These are phyloP conservation scores for Boletellus dicymbophilus DNA, from an alignment of 1,284 basidiomycete species.

Conservation along the genomic window DNA sequence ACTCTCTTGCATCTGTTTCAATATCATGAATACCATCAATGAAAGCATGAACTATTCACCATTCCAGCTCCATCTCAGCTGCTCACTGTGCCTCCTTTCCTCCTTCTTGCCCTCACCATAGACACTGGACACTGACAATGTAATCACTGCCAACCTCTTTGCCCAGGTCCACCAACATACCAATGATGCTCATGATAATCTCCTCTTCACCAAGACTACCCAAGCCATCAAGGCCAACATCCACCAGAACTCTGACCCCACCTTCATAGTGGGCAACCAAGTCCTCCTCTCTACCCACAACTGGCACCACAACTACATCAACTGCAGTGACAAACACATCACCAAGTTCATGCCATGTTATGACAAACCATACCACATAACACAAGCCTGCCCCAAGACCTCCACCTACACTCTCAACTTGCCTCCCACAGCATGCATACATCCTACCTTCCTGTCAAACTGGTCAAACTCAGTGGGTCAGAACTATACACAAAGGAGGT, in stretches of 20 bases:
- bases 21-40: not conserved
- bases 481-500: too few species aligned
- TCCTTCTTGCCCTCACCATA: too few species aligned
- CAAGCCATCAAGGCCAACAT: not conserved
- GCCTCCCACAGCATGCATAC: not conserved
- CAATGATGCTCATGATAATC: not conserved
- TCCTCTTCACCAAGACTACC: too few species aligned
- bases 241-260: not conserved
- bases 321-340: not conserved
- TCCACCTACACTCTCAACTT: not conserved
- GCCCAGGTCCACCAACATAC: fast-evolving
- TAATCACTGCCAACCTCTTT: not conserved
- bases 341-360: not conserved
- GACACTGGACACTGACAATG: too few species aligned
- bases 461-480: too few species aligned
- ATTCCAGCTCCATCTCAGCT: not conserved
- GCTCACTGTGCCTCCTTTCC: not conserved
- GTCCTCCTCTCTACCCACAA: not conserved
- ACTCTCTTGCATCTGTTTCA: not conserved
- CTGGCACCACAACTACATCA: not conserved
- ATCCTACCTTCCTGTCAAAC: not conserved
- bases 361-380: not conserved
- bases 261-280: not conserved
- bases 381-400: not conserved
- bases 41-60: not conserved